These are phyloP conservation scores for Rhodamnia argentea DNA, from an alignment of 345 rosid genomes.

Conservation along the genomic window DNA sequence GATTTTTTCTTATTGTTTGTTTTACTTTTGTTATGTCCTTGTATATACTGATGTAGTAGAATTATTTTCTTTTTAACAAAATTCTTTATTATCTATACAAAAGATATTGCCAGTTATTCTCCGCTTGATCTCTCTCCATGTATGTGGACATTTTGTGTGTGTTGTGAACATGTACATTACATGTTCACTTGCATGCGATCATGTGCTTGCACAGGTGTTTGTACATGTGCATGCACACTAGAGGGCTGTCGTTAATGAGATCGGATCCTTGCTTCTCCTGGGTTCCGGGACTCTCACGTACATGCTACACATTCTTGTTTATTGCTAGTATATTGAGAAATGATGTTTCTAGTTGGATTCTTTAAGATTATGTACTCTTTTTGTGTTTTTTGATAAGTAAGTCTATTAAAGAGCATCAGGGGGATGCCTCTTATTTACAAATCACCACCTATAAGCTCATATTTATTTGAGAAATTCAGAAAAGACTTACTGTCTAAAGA, in stretches of 20 bases:
- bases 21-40: too few relatives aligned
- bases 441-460: not conserved
- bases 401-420: not conserved
- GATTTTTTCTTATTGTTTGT: not conserved
- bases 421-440: not conserved
- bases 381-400: not conserved
- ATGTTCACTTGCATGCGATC: not conserved
- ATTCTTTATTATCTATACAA: not conserved
- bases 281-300: not conserved
- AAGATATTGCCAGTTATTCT: not conserved
- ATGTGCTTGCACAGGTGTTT: not conserved
- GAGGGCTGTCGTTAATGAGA: not conserved
- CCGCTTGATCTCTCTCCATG: not conserved
- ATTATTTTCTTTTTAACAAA: not conserved
- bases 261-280: not conserved
- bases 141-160: not conserved
- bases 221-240: not conserved
- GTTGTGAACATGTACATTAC: not conserved
- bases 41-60: not conserved
- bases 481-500: not conserved
- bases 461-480: not conserved
- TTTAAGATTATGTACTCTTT: not conserved
- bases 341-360: not conserved
- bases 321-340: not conserved
- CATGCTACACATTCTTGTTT: not conserved